phyloP scores from a whole-genome alignment of 148 eudicot species.

The Drosera capensis region DNA sequence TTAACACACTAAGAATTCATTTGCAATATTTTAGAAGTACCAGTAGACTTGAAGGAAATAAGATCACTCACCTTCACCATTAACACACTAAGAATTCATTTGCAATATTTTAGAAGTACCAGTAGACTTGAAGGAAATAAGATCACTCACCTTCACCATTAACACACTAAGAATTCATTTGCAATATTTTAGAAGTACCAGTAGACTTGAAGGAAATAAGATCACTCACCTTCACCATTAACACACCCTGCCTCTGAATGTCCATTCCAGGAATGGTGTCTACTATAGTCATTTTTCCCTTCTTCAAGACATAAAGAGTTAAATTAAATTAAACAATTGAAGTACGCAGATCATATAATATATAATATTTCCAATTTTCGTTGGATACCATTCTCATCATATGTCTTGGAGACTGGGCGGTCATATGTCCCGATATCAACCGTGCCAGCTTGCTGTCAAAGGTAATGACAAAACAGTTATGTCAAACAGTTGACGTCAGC shows the following conservation, averaged over 20 bases:
- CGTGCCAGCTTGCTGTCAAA: conserved; percentile 40
- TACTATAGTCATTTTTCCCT: conserved; percentile 23
- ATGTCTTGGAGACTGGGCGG: conserved; percentile 47
- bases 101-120: no score
- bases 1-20: no score
- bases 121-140: no score
- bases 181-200: neutral
- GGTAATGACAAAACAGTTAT: neutral
- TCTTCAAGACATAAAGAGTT: conserved; percentile 18
- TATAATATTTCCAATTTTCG: neutral
- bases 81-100: no score
- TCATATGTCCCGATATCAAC: conserved; percentile 86
- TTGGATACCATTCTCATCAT: conserved; percentile 33
- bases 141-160: no score
- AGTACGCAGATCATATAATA: neutral
- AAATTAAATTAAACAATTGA: conserved; percentile 4
- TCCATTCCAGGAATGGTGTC: conserved; percentile 34
- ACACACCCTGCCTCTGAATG: conserved; percentile 33
- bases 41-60: no score
- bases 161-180: neutral
- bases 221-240: conserved; percentile 36
- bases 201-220: neutral
- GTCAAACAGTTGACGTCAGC: neutral
- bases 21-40: no score
- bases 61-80: no score